Evolutionary conservation across 2,329 filamentous ascomycete species (phyloP), one percentile per base, ranked within the genome.

Genomic region (Botrytis pseudocinerea): DNA sequence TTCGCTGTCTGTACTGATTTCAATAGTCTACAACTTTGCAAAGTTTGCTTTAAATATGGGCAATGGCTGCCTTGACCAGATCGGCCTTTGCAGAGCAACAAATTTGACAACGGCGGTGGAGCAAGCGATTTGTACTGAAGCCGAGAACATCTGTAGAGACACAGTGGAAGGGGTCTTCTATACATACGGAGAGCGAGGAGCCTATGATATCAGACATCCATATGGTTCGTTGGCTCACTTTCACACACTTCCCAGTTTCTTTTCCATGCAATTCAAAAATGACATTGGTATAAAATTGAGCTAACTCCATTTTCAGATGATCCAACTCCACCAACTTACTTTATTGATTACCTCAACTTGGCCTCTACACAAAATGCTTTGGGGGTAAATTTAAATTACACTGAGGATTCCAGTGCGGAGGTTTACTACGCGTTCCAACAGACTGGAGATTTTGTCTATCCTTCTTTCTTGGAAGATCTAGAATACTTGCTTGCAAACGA

Each of bases 391-490:
- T 68, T 74, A 6, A 73, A 73, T 57, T 71, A 71, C n/a, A 60
- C 14, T 9, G 40, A 35, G 7, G 38, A 60, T 20, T 70, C 76
- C 20, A 84, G 82, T 72, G 74, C 76, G 42, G 80, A 81, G 16
- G 84, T 90, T 16, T 83, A 78, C 62, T 76, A 76, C 4, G 85
- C 82, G 9, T 88, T 89, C 75, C 77, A 80, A 14, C 76, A 80
- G 51, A 87, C 84, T 1, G 86, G 86, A 51, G 91, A 92, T 80
- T 89, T 88, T 75, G 85, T 89, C 62, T 91, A 89, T 79, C 87
- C 87, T 14, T 88, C 88, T 76, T 87, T 90, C 81, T 82, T 85
- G 38, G 76, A 82, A 78, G 80, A 85, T 73, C 79, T 86, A 2
- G 83, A 85, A 71, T 79, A 82, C 64, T 80, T 86, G 64, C 82